These are phyloP conservation scores for Triticum aestivum DNA, from an alignment of 176 grass and related monocot species.

Conservation along the genomic window DNA sequence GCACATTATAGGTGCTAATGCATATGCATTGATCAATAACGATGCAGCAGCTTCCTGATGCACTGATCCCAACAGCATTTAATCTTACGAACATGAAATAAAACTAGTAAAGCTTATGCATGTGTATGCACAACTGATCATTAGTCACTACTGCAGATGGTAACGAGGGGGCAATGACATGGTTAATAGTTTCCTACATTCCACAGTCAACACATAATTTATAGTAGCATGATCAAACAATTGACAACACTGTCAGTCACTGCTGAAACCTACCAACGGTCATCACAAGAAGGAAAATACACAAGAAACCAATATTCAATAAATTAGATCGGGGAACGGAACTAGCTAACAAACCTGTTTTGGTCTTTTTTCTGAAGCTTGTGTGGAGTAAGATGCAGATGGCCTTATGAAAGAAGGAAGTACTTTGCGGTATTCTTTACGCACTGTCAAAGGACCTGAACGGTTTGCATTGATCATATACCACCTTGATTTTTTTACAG, in stretches of 20 bases:
- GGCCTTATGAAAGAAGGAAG: conserved; percentile 47
- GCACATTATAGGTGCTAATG: background rate
- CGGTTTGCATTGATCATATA: conserved; percentile 42
- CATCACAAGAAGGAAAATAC: conserved; percentile 9
- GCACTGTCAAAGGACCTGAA: conserved; percentile 31
- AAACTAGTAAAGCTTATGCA: background rate
- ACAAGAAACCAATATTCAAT: background rate
- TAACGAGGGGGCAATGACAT: background rate
- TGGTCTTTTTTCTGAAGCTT: conserved; percentile 60
- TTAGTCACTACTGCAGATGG: background rate
- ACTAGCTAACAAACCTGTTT: conserved; percentile 58
- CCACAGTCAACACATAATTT: background rate
- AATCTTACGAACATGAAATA: background rate
- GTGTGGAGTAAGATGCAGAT: conserved; percentile 81
- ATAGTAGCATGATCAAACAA: conserved; percentile 2
- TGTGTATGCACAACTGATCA: conserved; percentile 16
- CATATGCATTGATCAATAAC: background rate
- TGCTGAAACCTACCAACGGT: background rate
- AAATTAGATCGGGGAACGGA: conserved; percentile 12
- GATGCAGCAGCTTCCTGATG: background rate
- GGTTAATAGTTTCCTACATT: background rate
- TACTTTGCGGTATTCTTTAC: conserved; percentile 23
- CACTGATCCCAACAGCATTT: background rate
- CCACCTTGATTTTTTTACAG: conserved; percentile 39
- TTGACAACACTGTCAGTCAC: background rate